Evolutionary conservation across 139 green algal genomes (phyloP).

Genomic region (Micractinium sp.): DNA sequence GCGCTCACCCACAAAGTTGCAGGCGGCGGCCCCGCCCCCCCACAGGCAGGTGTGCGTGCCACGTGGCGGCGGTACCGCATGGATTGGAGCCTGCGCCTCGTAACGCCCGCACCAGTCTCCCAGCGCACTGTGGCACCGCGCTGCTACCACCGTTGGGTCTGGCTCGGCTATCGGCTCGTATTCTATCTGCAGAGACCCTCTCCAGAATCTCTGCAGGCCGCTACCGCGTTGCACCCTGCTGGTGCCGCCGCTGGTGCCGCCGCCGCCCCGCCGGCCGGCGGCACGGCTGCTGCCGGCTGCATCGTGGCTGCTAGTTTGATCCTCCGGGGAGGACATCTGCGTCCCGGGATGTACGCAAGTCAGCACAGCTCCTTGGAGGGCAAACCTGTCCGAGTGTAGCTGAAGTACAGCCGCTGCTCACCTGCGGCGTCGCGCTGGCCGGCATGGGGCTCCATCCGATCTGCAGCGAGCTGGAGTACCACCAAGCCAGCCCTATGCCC

Average conservation of each 20-base stretch:
- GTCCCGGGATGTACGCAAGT: no score
- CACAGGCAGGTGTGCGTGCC: slow-evolving; percentile 13
- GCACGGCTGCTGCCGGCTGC: neutral
- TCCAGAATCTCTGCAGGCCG: neutral
- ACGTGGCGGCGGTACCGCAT: neutral
- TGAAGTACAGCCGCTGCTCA: no score
- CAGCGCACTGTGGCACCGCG: neutral
- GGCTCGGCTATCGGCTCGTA: neutral
- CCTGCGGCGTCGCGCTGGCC: no score
- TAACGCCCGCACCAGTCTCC: slow-evolving; percentile 32
- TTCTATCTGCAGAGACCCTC: neutral
- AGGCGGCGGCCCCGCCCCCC: neutral
- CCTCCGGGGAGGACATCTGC: neutral
- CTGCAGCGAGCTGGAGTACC: no score
- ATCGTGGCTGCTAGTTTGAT: neutral
- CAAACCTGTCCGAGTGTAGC: no score
- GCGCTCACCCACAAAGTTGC: slow-evolving; percentile 11
- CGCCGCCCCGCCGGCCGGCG: no score
- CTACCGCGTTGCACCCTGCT: neutral
- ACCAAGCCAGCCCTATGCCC: no score
- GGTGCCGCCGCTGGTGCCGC: neutral
- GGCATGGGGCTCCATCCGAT: no score
- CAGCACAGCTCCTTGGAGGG: no score
- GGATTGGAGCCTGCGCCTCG: neutral
- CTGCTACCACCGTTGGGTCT: neutral